phyloP scores from a whole-genome alignment of 352 stramenopile genomes.

The Pythium coloratum region DNA sequence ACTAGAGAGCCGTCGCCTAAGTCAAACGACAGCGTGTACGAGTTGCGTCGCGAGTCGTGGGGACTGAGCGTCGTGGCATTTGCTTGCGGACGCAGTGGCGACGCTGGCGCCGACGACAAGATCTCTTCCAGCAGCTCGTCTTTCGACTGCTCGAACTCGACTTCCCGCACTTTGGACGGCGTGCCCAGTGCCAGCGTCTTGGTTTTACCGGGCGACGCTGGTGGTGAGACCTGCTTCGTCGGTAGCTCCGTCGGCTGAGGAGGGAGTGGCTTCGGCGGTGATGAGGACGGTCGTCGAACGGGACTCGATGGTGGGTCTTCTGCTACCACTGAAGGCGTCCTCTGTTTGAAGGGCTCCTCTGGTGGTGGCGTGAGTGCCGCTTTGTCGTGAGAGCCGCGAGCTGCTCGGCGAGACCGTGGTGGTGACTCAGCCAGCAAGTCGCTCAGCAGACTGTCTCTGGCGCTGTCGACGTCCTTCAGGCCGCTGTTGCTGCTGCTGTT shows the following conservation, averaged over 20 bases:
- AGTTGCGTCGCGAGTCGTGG: conserved; percentile 34
- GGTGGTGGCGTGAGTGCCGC: neutral
- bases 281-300: neutral
- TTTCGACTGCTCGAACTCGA: conserved; percentile 70
- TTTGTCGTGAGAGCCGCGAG: neutral
- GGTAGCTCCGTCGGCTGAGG: conserved; percentile 2
- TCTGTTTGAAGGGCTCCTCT: neutral
- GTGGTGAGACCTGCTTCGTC: neutral
- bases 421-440: conserved; percentile 50
- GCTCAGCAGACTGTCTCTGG: conserved; percentile 54
- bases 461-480: conserved; percentile 23
- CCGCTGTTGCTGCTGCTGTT: neutral
- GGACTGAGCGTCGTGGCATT: neutral
- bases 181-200: conserved; percentile 36
- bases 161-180: conserved; percentile 46
- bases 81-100: neutral
- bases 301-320: neutral
- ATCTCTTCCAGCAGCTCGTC: conserved; percentile 68
- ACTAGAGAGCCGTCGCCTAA: conserved; percentile 20
- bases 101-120: conserved; percentile 28
- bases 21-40: conserved; percentile 57
- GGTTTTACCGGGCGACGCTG: conserved; percentile 33
- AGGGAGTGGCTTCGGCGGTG: conserved; percentile 17
- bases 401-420: conserved; percentile 26
- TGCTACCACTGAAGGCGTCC: neutral